Percentiles rank a stretch among this genome's conserved stretches.
Evolutionary conservation across 148 eudicot species (phyloP).

Genomic region (Dysphania ambrosioides): DNA sequence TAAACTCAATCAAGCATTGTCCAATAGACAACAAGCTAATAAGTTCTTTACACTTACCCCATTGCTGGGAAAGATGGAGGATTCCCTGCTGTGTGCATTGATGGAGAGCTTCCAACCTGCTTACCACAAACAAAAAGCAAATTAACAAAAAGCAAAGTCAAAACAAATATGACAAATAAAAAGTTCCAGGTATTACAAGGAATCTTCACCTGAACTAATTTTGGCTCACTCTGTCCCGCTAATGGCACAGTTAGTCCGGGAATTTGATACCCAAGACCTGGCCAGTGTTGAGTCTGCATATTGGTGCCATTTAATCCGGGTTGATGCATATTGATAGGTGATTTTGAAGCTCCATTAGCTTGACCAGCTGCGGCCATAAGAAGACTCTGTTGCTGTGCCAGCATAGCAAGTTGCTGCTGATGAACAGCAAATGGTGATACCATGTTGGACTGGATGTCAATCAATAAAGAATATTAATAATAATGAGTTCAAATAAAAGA

Average conservation of each 20-base stretch:
- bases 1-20: neutral
- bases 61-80: constrained; percentile 44
- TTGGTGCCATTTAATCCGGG: constrained; percentile 52
- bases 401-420: constrained; percentile 89
- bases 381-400: constrained; percentile 90
- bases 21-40: neutral
- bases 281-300: constrained; percentile 64
- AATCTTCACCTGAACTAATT: constrained; percentile 61
- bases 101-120: constrained; percentile 58
- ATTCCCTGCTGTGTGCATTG: constrained; percentile 50
- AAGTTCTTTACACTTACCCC: constrained; percentile 31
- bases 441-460: constrained; percentile 67
- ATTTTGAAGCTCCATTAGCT: constrained; percentile 51
- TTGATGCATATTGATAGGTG: constrained; percentile 43
- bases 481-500: neutral
- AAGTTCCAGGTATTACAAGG: neutral
- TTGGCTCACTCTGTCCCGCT: constrained; percentile 62
- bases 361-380: constrained; percentile 90
- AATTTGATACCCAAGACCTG: constrained; percentile 67
- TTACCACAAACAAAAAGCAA: constrained; percentile 18
- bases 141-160: no score
- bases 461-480: constrained; percentile 6
- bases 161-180: neutral
- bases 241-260: constrained; percentile 63
- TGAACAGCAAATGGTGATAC: constrained; percentile 80